Evolutionary conservation across 441 rosid species (phyloP).

Genomic region (Metrosideros polymorpha): DNA sequence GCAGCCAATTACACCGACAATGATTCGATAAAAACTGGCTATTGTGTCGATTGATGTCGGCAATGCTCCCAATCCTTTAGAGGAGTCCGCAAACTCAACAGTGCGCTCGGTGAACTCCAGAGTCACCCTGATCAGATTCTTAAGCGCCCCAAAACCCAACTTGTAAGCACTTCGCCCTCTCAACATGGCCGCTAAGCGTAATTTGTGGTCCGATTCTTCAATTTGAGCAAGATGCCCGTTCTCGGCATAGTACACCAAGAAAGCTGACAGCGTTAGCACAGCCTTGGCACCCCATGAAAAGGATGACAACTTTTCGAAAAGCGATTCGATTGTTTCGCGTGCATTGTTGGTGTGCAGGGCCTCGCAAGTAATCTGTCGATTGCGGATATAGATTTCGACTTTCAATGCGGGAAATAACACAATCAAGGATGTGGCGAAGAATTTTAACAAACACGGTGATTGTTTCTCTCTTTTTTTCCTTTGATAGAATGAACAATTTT

Average conservation of each 20-base stretch:
- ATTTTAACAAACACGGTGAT: too few species aligned
- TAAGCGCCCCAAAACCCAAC: too few species aligned
- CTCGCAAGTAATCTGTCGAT: neutral
- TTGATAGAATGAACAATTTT: too few species aligned
- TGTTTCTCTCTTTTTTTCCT: too few species aligned
- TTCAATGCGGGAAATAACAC: neutral
- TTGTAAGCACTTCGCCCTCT: too few species aligned
- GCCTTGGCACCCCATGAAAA: neutral
- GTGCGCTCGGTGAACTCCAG: neutral
- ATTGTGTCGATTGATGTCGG: neutral
- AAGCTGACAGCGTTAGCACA: neutral
- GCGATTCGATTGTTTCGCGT: neutral
- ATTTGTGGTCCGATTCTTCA: rapidly evolving
- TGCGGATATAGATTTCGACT: neutral
- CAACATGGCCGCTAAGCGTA: rapidly evolving
- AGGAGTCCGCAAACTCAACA: too few species aligned
- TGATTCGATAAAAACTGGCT: neutral
- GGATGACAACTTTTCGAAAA: neutral
- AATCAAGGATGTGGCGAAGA: too few species aligned
- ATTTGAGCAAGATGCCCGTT: neutral
- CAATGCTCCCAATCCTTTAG: neutral
- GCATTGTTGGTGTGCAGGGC: neutral
- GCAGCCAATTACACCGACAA: neutral
- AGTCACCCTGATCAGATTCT: neutral
- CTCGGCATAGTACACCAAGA: neutral